These are phyloP conservation scores for Fusarium nelsonii DNA, from an alignment of 2,329 filamentous ascomycete species.

Conservation along the genomic window DNA sequence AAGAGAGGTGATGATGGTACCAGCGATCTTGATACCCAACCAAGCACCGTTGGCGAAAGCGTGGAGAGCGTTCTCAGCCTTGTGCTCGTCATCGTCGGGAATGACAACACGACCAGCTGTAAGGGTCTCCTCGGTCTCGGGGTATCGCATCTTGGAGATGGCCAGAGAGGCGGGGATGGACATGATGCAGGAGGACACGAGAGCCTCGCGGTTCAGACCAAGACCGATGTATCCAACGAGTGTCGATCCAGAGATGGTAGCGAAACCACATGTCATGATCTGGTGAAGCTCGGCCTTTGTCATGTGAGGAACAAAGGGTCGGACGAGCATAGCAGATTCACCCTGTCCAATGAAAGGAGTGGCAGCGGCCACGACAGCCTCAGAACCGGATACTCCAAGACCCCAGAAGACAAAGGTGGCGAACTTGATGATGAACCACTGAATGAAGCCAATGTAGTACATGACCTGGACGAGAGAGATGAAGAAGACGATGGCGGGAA, in stretches of 20 bases:
- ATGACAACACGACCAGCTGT: constrained; percentile 85
- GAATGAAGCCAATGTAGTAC: constrained; percentile 83
- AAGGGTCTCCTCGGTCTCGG: constrained; percentile 86
- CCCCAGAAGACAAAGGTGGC: constrained; percentile 93
- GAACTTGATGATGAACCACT: constrained; percentile 92
- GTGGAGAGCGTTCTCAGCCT: constrained; percentile 83
- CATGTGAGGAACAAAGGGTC: constrained; percentile 85
- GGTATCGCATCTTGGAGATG: constrained; percentile 89
- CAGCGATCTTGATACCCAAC: constrained; percentile 87
- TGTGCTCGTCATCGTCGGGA: constrained; percentile 81
- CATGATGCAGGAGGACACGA: constrained; percentile 95
- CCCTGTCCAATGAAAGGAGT: constrained; percentile 96
- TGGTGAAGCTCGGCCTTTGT: constrained; percentile 92
- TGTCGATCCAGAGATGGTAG: constrained; percentile 90
- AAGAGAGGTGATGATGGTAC: constrained; percentile 83
- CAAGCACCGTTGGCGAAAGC: constrained; percentile 88
- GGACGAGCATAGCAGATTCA: constrained; percentile 92
- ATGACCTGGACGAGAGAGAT: constrained; percentile 89
- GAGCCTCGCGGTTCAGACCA: constrained; percentile 84
- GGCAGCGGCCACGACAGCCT: constrained; percentile 92
- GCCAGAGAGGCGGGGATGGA: constrained; percentile 92
- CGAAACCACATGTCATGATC: constrained; percentile 92
- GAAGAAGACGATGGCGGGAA: constrained; percentile 98
- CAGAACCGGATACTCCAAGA: constrained; percentile 87
- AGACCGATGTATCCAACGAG: constrained; percentile 87